Conservation (phyloP, 768 basidiomycete species). For the Tephrocybe sp. region DNA sequence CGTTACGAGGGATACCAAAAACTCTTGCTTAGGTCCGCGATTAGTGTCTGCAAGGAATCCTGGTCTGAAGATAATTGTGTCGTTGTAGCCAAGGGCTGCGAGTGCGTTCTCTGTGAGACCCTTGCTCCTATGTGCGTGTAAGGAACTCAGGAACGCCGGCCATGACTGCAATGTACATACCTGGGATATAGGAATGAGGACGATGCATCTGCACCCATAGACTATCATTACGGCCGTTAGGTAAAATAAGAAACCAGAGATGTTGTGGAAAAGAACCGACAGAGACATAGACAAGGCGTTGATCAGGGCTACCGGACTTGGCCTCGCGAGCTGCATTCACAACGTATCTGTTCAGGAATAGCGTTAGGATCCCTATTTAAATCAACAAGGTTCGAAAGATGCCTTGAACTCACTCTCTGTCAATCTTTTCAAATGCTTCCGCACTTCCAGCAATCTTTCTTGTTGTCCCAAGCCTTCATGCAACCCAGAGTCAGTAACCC, state of each 20-base stretch:
- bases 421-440: slow-evolving; percentile 73
- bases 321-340: slow-evolving; percentile 70
- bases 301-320: slow-evolving; percentile 45
- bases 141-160: no score
- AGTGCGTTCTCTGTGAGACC: slow-evolving; percentile 72
- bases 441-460: slow-evolving; percentile 59
- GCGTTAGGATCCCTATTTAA: not conserved
- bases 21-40: slow-evolving; percentile 34
- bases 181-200: slow-evolving; percentile 54
- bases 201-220: slow-evolving; percentile 44
- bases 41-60: slow-evolving; percentile 48
- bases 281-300: slow-evolving; percentile 72
- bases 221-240: slow-evolving; percentile 28
- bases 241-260: not conserved
- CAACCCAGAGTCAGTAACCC: not conserved
- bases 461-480: slow-evolving; percentile 62
- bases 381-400: not conserved
- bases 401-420: slow-evolving; percentile 66
- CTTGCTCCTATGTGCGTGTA: slow-evolving; percentile 77
- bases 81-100: slow-evolving; percentile 65
- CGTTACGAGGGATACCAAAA: slow-evolving; percentile 43
- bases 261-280: slow-evolving; percentile 26
- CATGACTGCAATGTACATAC: slow-evolving; percentile 25
- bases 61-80: slow-evolving; percentile 73
- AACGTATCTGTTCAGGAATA: slow-evolving; percentile 54